Base-by-base conservation (phyloP, 1,284 basidiomycete genomes). In the Boletus holoroseus region DNA sequence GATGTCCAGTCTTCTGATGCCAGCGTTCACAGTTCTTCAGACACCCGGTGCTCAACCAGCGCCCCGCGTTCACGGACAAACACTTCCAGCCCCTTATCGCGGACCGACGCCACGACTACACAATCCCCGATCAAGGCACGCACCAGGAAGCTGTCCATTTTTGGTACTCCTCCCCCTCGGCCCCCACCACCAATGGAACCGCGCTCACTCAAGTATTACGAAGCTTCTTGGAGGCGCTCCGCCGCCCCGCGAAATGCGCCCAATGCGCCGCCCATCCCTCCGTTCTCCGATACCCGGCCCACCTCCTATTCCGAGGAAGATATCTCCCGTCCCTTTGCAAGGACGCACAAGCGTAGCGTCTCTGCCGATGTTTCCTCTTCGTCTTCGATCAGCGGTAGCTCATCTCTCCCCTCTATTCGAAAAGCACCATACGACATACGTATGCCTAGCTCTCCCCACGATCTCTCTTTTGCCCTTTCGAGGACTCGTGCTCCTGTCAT, bases 401-500 rank as follows among this genome's bases (percentile, higher is more conserved):
- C 67, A 2, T 69, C 67, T 13, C 61, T 66, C 1, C 62, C 64
- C 1, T 58, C 62, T 15, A 28, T 58, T 20, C 57, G 49, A 47
- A 60, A 51, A 52, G 8, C 37, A 16, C 51, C 36, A 47, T 31
- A 54, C 34, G 54, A 56, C 42, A 9, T 42, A 4, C 56, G 47
- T 16, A 37, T 45, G 0, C 54, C 62, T 27, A 55, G 15, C 18
- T 76, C 80, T 7, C 77, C 79, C 28, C 85, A 88, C 61, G 83
- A 87, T 56, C 71, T 88, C 34, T 66, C 62, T 22, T 66, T 76
- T 34, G 84, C 86, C 2, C 78, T 77, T 1, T 80, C 76, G 5
- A 77, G 83, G 16, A 72, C 70, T 2, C 82, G 86, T 16, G 85
- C 87, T 2, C 87, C 87, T 2, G 72, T 89, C 44, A 68, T 88